Evolutionary conservation across 2,329 filamentous ascomycete species (phyloP), one percentile per base, ranked within the genome.

Genomic region (Rhynchosporium graminicola): DNA sequence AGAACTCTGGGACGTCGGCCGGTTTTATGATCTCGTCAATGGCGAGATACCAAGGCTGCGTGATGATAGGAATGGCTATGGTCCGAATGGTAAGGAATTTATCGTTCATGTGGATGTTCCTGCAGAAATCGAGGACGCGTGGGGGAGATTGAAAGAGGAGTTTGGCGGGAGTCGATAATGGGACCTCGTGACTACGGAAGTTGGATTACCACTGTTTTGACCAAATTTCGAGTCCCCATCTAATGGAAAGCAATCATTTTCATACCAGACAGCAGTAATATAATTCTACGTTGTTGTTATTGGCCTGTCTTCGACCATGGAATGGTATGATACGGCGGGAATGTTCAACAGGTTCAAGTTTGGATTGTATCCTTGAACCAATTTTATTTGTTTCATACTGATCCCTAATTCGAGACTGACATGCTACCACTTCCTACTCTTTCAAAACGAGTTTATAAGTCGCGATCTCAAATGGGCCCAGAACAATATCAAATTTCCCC

Each of bases 401-500:
- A 20, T 20, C 20, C 20, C 20, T 20, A 20, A 20, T 20, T 20
- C 20, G 20, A 20, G 20, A 20, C 20, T 20, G 20, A 20, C 20
- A 20, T 20, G 20, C 20, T 20, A 20, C 20, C 20, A 20, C 20
- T 36, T 7, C 12, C 40, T 20, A 54, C 2, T 28, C 33, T 9
- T 29, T 42, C 20, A 54, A 33, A 28, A 42, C 20, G 20, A 94
- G 77, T 72, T 89, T 85, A 74, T 84, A 95, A 1, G 91, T 95
- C 20, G 88, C 91, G 63, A 97, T 89, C 80, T 97, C 92, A 76
- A 96, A 97, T 26, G 91, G 84, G 69, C 89, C 82, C 68, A 97
- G 73, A 60, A 83, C 82, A 69, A 95, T 84, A 54, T 80, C 74
- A 62, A 91, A 83, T 68, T 78, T 76, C 64, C 78, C 81, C 64